Evolutionary conservation across 1,284 basidiomycete species (phyloP).

Genomic region (Veloboletus limbatus): DNA sequence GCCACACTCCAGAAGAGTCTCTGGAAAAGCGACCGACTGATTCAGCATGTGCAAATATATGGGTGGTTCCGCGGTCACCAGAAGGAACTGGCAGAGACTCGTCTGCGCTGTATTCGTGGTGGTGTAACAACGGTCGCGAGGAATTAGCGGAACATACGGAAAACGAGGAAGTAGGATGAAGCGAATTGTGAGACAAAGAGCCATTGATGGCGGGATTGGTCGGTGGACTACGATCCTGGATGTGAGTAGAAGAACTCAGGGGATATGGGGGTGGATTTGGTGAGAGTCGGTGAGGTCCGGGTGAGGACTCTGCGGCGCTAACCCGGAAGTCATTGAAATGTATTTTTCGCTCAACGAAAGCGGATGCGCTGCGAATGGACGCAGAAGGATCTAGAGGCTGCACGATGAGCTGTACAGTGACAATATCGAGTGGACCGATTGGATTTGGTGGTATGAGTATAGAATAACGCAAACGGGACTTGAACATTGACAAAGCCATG

Average conservation of each 20-base stretch:
- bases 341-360: constrained; percentile 57
- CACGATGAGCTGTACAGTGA: constrained; percentile 51
- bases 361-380: constrained; percentile 51
- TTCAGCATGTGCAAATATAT: constrained; percentile 57
- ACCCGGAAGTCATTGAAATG: constrained; percentile 41
- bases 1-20: constrained; percentile 56
- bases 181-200: constrained; percentile 31
- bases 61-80: constrained; percentile 40
- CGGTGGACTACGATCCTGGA: constrained; percentile 10
- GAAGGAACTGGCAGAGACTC: constrained; percentile 16
- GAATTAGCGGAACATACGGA: constrained; percentile 41
- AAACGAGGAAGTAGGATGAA: constrained; percentile 28
- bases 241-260: constrained; percentile 15
- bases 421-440: constrained; percentile 56
- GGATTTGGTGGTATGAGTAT: constrained; percentile 45
- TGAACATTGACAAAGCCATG: constrained; percentile 41
- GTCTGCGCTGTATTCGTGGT: constrained; percentile 18
- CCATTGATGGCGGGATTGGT: constrained; percentile 5
- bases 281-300: constrained; percentile 21
- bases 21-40: constrained; percentile 53
- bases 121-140: constrained; percentile 30
- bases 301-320: constrained; percentile 22
- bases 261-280: constrained; percentile 21
- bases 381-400: constrained; percentile 46
- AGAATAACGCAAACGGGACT: constrained; percentile 50